Evolutionary conservation across 352 stramenopile genomes (phyloP).

Genomic region (Phytophthora syringae): DNA sequence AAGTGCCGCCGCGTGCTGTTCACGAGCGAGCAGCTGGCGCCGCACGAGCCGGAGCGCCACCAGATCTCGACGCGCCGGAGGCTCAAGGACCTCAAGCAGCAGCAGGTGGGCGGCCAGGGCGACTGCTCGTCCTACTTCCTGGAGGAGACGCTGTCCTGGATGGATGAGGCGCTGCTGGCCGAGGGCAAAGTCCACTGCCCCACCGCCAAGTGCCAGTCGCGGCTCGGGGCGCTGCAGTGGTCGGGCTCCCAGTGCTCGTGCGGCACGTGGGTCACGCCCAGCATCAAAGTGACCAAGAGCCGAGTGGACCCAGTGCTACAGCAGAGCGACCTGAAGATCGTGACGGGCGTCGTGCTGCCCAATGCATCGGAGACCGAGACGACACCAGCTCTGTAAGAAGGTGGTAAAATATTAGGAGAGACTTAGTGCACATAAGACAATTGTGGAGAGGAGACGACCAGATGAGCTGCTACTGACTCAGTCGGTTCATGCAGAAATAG

Average conservation of each 20-base stretch:
- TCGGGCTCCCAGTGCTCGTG: slow-evolving; percentile 85
- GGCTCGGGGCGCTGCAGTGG: slow-evolving; percentile 76
- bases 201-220: slow-evolving; percentile 70
- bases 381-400: background rate
- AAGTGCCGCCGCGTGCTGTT: slow-evolving; percentile 77
- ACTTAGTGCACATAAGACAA: background rate
- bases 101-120: slow-evolving; percentile 37
- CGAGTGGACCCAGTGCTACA: slow-evolving; percentile 57
- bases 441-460: background rate
- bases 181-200: slow-evolving; percentile 82
- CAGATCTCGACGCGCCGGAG: slow-evolving; percentile 71
- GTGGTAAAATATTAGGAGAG: background rate
- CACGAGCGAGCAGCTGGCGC: slow-evolving; percentile 58
- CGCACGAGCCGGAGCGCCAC: slow-evolving; percentile 69
- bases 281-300: slow-evolving; percentile 86
- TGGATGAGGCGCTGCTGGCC: slow-evolving; percentile 63
- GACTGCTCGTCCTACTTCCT: slow-evolving; percentile 79
- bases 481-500: background rate
- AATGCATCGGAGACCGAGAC: background rate
- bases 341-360: slow-evolving; percentile 38
- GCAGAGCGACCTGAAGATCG: slow-evolving; percentile 36
- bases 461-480: no score
- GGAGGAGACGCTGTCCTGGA: slow-evolving; percentile 71
- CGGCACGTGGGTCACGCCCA: slow-evolving; percentile 84
- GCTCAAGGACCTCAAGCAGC: slow-evolving; percentile 75